Evolutionary conservation across 352 stramenopile species (phyloP).

Genomic region (Phytopythium ostracodes): DNA sequence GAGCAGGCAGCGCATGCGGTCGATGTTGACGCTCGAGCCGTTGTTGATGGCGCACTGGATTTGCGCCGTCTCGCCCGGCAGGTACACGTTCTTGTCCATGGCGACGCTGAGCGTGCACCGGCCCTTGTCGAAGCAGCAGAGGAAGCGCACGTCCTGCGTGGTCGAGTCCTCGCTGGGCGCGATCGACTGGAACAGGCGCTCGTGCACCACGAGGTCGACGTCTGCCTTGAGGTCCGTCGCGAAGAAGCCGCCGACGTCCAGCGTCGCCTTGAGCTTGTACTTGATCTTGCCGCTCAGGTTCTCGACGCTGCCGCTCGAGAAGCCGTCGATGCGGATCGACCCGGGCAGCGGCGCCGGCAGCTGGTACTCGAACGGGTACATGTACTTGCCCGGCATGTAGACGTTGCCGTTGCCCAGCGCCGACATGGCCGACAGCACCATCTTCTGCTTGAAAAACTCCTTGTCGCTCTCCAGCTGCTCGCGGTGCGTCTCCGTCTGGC

Average conservation of each 20-base stretch:
- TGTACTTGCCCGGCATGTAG: constrained; percentile 43
- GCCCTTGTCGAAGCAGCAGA: constrained; percentile 65
- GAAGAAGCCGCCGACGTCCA: constrained; percentile 58
- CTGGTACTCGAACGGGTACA: constrained; percentile 68
- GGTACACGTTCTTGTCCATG: constrained; percentile 76
- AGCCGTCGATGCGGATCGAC: constrained; percentile 45
- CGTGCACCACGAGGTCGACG: constrained; percentile 49
- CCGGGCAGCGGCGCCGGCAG: constrained; percentile 45
- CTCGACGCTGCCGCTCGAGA: constrained; percentile 36
- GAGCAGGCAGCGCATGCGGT: constrained; percentile 51
- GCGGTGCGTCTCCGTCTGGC: constrained; percentile 18
- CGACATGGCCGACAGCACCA: constrained; percentile 46
- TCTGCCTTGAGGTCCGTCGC: constrained; percentile 61
- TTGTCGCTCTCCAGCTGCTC: constrained; percentile 31
- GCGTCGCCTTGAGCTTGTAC: constrained; percentile 75
- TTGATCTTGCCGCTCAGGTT: constrained; percentile 59
- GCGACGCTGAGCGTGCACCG: constrained; percentile 45
- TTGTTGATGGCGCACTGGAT: constrained; percentile 68
- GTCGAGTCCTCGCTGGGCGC: constrained; percentile 50
- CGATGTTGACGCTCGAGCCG: constrained; percentile 47
- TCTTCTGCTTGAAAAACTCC: constrained; percentile 71
- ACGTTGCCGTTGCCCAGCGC: constrained; percentile 7
- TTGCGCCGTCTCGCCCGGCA: constrained; percentile 47
- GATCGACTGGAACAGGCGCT: constrained; percentile 43
- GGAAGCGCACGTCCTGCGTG: constrained; percentile 43